Base-by-base conservation (phyloP, 75 land plant species). In the Selaginella moellendorffii region DNA sequence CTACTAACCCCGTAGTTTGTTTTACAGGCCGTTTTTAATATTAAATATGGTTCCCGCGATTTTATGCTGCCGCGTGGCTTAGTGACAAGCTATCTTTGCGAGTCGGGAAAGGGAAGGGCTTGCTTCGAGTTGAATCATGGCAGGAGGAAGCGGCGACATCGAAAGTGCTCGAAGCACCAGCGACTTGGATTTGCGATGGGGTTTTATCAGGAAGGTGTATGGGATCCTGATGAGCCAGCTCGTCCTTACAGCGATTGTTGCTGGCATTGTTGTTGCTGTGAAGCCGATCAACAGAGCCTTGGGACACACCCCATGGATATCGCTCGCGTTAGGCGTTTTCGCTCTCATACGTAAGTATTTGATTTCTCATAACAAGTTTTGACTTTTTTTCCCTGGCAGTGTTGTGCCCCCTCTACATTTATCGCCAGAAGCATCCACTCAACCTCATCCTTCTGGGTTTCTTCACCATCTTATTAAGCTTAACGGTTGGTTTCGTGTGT, bases 1-100 rank as follows among this genome's bases (percentile, higher is more conserved):
- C 26, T 77, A 77, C 46, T 77, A 66, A 76, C 54, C 46, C 46
- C 14, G 46, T 5, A 36, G 46, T 36, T 36, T 36, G 5, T 36
- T 5, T 36, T 36, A n/a, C n/a, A n/a, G n/a, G n/a, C 46, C 14
- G 5, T 36, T 5, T 36, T 36, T 36, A 36, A 36, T 36, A 5
- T 36, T 36, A 5, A 5, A 36, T 5, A 36, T 5, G 14, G 14
- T 36, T 36, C 46, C 5, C 5, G 5, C 5, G 14, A 36, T 36
- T 36, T n/a, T n/a, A n/a, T n/a, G n/a, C n/a, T n/a, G n/a, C n/a
- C n/a, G n/a, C n/a, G n/a, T n/a, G n/a, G n/a, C n/a, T n/a, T n/a
- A n/a, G n/a, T n/a, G n/a, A n/a, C n/a, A n/a, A n/a, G n/a, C n/a
- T n/a, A n/a, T 36, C 46, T 36, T 36, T 5, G 5, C 5, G 46